A percentile compares a stretch with the other conserved stretches of the same genome.
phyloP scores from a whole-genome alignment of 2,329 filamentous ascomycete species.

The Penicillium sp. region DNA sequence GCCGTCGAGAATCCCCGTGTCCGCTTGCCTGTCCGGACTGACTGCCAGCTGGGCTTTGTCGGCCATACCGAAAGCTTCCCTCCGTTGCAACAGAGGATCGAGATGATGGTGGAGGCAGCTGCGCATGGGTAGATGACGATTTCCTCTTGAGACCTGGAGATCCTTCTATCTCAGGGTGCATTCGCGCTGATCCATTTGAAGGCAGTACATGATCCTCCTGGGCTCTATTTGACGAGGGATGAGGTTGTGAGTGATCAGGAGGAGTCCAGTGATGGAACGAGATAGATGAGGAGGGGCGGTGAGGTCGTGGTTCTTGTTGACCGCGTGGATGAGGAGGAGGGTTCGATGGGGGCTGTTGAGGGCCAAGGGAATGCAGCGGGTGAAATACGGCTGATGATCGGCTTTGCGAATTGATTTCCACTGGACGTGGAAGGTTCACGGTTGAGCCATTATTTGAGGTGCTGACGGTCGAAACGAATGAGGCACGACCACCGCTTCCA shows the following conservation, averaged over 20 bases:
- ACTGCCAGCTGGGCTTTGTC: background rate
- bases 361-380: background rate
- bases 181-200: background rate
- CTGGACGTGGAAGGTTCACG: background rate
- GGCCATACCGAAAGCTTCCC: background rate
- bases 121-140: constrained; percentile 1
- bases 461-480: background rate
- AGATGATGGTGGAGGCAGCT: constrained; percentile 2
- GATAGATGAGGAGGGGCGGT: constrained; percentile 7
- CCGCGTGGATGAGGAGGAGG: background rate
- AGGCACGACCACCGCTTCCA: background rate
- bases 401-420: background rate
- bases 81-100: background rate
- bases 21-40: background rate
- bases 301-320: background rate
- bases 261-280: constrained; percentile 17
- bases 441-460: background rate
- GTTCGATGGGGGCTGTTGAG: background rate
- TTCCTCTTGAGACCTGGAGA: constrained; percentile 13
- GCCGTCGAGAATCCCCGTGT: background rate
- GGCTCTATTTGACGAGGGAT: background rate
- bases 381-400: background rate
- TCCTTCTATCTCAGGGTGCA: background rate
- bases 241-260: constrained; percentile 1
- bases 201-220: background rate